Evolutionary conservation across 345 rosid species (phyloP).

Genomic region (Gossypium sturtianum): DNA sequence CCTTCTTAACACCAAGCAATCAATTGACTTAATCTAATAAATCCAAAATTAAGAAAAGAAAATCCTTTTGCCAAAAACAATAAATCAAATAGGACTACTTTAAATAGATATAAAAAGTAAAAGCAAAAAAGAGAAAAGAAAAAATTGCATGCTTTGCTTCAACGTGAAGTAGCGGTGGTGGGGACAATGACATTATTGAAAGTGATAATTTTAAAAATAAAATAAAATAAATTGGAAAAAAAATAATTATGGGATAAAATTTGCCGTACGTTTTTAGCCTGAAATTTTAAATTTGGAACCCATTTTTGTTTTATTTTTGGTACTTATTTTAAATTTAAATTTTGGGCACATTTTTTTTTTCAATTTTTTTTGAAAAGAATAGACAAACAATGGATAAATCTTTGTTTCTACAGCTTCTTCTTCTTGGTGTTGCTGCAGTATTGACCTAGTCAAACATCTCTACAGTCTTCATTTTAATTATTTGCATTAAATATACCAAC

Average conservation of each 20-base stretch:
- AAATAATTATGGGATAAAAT: neutral
- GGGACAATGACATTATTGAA: neutral
- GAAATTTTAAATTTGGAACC: neutral
- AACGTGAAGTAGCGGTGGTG: slow-evolving; percentile 22
- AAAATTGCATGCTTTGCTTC: slow-evolving; percentile 18
- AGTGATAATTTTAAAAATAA: too few relatives aligned
- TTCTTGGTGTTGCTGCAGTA: neutral
- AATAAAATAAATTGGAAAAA: neutral
- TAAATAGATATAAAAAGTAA: neutral
- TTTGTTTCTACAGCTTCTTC: neutral
- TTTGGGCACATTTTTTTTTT: neutral
- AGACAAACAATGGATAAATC: too few relatives aligned
- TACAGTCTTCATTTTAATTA: neutral
- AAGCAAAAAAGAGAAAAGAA: neutral
- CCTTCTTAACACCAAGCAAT: too few relatives aligned
- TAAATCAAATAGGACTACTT: neutral
- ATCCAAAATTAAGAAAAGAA: neutral
- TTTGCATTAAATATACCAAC: neutral
- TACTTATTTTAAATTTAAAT: neutral
- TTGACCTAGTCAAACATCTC: neutral
- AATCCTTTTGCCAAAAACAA: neutral
- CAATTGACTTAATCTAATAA: neutral
- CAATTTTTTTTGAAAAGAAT: too few relatives aligned
- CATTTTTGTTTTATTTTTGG: neutral
- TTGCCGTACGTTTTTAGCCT: neutral